phyloP scores from a whole-genome alignment of 805 yeast genomes.

The Candida argentea region DNA sequence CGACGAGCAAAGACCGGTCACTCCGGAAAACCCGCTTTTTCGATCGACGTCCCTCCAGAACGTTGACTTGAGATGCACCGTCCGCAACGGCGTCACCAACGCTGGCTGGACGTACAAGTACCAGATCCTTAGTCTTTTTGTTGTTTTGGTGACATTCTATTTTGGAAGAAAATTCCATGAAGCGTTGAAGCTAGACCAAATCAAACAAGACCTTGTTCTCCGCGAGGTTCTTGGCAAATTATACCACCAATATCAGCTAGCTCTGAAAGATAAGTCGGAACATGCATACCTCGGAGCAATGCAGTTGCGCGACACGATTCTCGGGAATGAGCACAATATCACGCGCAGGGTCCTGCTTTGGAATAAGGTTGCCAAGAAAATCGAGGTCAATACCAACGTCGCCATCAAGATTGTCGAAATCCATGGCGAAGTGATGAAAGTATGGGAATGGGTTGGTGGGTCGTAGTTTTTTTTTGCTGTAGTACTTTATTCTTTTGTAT shows the following conservation, averaged over 20 bases:
- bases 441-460: slow-evolving; percentile 76
- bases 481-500: too few species aligned
- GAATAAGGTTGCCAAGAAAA: slow-evolving; percentile 41
- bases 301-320: slow-evolving; percentile 59
- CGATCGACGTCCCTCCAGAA: slow-evolving; percentile 65
- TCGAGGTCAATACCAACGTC: slow-evolving; percentile 62
- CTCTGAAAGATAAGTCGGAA: slow-evolving; percentile 17
- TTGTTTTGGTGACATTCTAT: slow-evolving; percentile 12
- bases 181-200: slow-evolving; percentile 25
- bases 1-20: not conserved
- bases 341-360: slow-evolving; percentile 37
- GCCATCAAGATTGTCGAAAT: slow-evolving; percentile 54
- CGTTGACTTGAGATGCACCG: slow-evolving; percentile 47
- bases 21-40: slow-evolving; percentile 42
- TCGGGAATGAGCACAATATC: slow-evolving; percentile 31
- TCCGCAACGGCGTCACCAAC: slow-evolving; percentile 40
- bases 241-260: slow-evolving; percentile 13
- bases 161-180: slow-evolving; percentile 24
- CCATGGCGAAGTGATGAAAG: slow-evolving; percentile 79
- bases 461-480: too few species aligned
- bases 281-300: slow-evolving; percentile 52
- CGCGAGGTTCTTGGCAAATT: slow-evolving; percentile 41
- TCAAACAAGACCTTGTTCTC: slow-evolving; percentile 35
- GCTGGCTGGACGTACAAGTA: slow-evolving; percentile 18
- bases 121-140: slow-evolving; percentile 7